Evolutionary conservation across 23 red algal species (phyloP).

Genomic region (Agarophyton chilense): DNA sequence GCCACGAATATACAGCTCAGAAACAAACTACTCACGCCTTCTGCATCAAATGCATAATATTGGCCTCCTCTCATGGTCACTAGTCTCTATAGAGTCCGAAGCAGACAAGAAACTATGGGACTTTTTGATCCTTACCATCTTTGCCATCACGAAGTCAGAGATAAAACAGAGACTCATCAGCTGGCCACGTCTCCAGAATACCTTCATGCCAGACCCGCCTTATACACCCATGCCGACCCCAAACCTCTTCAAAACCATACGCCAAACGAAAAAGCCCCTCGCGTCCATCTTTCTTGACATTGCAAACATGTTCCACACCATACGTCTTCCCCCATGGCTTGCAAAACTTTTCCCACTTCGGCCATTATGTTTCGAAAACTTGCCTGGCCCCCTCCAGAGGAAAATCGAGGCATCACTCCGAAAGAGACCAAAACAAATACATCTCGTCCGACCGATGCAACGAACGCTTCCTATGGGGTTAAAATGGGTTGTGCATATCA

Average conservation of each 20-base stretch:
- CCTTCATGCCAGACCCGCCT: background rate
- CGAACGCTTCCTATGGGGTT: conserved; percentile 17
- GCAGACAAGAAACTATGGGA: background rate
- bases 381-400: conserved; percentile 9
- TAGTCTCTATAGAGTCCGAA: background rate
- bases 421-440: background rate
- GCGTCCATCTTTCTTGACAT: conserved; percentile 1
- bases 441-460: background rate
- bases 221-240: background rate
- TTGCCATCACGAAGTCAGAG: background rate
- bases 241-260: background rate
- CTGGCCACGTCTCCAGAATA: conserved; percentile 13
- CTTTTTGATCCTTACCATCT: background rate
- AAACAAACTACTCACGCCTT: background rate
- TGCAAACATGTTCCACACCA: conserved; percentile 38
- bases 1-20: background rate
- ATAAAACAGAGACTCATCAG: background rate
- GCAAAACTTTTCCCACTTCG: background rate
- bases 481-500: conserved; percentile 32
- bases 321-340: background rate
- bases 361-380: background rate
- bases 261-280: background rate
- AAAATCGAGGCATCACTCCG: background rate
- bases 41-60: background rate
- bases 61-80: background rate